phyloP scores from a whole-genome alignment of 176 grass and related monocot species.

The Triticum aestivum region DNA sequence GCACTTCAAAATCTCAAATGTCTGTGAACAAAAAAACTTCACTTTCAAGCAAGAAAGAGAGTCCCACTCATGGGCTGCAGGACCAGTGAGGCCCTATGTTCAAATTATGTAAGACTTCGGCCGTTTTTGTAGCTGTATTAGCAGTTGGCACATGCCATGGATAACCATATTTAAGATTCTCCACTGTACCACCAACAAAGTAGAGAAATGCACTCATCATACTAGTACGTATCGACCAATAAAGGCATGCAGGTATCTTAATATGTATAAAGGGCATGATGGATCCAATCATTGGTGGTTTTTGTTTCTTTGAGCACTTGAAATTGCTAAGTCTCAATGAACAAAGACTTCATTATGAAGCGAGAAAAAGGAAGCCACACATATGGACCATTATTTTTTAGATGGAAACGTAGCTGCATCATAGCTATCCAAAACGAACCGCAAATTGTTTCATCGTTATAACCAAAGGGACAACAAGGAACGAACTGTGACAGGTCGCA shows the following conservation, averaged over 20 bases:
- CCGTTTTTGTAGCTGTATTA: not conserved
- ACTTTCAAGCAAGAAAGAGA: slow-evolving; percentile 8
- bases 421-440: too few species aligned
- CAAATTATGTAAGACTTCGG: not conserved
- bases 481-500: too few species aligned
- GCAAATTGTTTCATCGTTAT: too few species aligned
- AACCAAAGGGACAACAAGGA: too few species aligned
- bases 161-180: slow-evolving; percentile 15
- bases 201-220: not conserved
- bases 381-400: not conserved
- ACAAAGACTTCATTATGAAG: not conserved
- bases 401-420: too few species aligned
- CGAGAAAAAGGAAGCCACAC: not conserved
- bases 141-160: not conserved
- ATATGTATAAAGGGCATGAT: not conserved
- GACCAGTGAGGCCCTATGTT: not conserved
- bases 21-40: not conserved
- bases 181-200: not conserved
- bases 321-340: not conserved
- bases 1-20: not conserved
- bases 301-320: not conserved
- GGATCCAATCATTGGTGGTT: slow-evolving; percentile 4
- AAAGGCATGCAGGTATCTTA: not conserved
- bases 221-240: not conserved
- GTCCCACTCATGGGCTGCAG: not conserved